These are phyloP conservation scores for Verbascum thapsus DNA, from an alignment of 257 asterid genomes.

Conservation along the genomic window DNA sequence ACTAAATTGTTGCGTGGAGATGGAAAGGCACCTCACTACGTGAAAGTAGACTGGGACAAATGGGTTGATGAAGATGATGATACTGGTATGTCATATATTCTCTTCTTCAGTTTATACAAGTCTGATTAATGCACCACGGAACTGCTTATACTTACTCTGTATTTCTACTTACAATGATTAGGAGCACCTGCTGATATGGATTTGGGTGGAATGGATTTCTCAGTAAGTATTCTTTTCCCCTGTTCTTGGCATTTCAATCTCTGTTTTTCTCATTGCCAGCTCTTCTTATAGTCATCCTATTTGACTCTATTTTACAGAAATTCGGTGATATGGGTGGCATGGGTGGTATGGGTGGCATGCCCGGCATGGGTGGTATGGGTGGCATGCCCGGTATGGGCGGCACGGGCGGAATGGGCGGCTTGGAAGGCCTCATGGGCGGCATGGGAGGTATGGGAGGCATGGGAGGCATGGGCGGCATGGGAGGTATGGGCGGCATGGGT, in stretches of 20 bases:
- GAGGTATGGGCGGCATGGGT: slow-evolving; percentile 42
- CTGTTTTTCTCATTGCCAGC: not conserved
- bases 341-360: slow-evolving; percentile 38
- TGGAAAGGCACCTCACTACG: slow-evolving; percentile 81
- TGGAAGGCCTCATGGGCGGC: slow-evolving; percentile 39
- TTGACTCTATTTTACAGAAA: slow-evolving; percentile 48
- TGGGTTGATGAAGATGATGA: slow-evolving; percentile 97
- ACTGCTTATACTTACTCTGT: not conserved
- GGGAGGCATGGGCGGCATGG: slow-evolving; percentile 42
- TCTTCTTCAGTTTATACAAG: not conserved
- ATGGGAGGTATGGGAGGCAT: slow-evolving; percentile 34
- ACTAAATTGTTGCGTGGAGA: slow-evolving; percentile 66
- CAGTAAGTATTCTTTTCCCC: slow-evolving; percentile 50
- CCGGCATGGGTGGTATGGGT: slow-evolving; percentile 44
- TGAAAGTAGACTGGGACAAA: slow-evolving; percentile 97
- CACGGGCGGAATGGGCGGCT: slow-evolving; percentile 34
- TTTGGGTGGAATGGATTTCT: slow-evolving; percentile 91
- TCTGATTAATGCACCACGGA: slow-evolving; percentile 2
- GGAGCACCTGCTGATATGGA: slow-evolving; percentile 79
- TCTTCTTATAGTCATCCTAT: slow-evolving; percentile 28
- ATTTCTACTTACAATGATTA: slow-evolving; percentile 33
- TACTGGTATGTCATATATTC: slow-evolving; percentile 40
- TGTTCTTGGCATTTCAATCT: not conserved
- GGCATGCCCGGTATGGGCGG: slow-evolving; percentile 34
- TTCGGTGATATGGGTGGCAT: slow-evolving; percentile 68